These are phyloP conservation scores for Penicillium herquei DNA, from an alignment of 495 filamentous ascomycete genomes.

Conservation along the genomic window DNA sequence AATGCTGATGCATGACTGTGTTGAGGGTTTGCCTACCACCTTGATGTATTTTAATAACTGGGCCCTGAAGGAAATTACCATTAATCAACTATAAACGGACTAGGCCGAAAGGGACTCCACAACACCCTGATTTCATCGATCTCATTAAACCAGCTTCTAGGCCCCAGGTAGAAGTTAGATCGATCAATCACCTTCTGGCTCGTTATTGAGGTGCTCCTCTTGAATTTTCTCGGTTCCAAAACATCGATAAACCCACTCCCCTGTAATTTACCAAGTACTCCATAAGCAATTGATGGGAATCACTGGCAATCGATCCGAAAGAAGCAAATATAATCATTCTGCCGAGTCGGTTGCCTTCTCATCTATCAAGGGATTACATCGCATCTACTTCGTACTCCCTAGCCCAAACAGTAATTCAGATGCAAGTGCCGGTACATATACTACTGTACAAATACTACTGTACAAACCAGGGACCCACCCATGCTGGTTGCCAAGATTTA, in stretches of 20 bases:
- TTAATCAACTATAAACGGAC: neutral
- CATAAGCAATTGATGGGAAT: neutral
- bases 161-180: neutral
- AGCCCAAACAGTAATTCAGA: too few species aligned
- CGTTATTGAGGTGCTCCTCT: neutral
- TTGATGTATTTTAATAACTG: too few species aligned
- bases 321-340: neutral
- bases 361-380: neutral
- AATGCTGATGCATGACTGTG: too few species aligned
- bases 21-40: too few species aligned
- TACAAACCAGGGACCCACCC: neutral
- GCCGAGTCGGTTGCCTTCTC: neutral
- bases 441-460: too few species aligned
- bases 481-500: too few species aligned
- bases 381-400: neutral
- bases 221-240: too few species aligned
- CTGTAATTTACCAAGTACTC: neutral
- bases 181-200: neutral
- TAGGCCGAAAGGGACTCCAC: neutral
- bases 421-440: neutral
- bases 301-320: neutral
- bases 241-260: neutral
- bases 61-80: neutral
- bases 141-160: neutral
- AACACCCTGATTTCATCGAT: neutral